Percentiles rank a stretch among this genome's conserved stretches.
phyloP scores from a whole-genome alignment of 2,329 filamentous ascomycete species.

The Claviceps africana region DNA sequence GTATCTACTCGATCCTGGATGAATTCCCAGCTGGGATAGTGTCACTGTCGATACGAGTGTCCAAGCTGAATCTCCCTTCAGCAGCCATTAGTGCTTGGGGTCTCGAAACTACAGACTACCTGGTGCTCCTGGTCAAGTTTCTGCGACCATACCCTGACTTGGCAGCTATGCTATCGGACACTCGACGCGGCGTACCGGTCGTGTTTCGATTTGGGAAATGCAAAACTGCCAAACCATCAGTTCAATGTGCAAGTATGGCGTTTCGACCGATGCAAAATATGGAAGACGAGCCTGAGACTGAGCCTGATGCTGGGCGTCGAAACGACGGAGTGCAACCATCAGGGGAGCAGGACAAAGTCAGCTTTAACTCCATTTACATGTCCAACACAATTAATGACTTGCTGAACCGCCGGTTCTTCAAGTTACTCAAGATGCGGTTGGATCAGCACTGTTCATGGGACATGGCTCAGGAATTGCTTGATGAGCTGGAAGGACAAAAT shows the following conservation, averaged over 20 bases:
- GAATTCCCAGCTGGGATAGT: constrained; percentile 31
- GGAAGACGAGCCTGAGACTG: constrained; percentile 7
- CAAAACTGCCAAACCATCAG: constrained; percentile 55
- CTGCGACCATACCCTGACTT: constrained; percentile 45
- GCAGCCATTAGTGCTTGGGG: constrained; percentile 70
- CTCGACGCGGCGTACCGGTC: constrained; percentile 19
- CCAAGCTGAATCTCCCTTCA: constrained; percentile 57
- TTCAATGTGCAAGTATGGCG: constrained; percentile 35
- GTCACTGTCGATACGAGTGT: constrained; percentile 54
- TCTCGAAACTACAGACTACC: constrained; percentile 49
- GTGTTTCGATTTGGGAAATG: constrained; percentile 58
- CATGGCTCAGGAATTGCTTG: constrained; percentile 10
- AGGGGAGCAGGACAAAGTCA: not conserved
- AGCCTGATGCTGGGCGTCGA: not conserved
- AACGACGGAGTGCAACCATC: not conserved
- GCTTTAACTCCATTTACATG: constrained; percentile 44
- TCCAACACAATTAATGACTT: constrained; percentile 49
- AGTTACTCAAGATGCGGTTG: constrained; percentile 45
- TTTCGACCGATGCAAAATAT: constrained; percentile 21
- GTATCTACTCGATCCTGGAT: constrained; percentile 38
- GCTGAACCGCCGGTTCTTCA: constrained; percentile 50
- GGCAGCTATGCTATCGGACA: constrained; percentile 33
- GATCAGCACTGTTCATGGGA: constrained; percentile 47
- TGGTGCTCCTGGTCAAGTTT: constrained; percentile 60
- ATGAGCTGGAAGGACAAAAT: not conserved